Conservation (phyloP, 148 eudicot genomes). For the Camellia sinensis region DNA sequence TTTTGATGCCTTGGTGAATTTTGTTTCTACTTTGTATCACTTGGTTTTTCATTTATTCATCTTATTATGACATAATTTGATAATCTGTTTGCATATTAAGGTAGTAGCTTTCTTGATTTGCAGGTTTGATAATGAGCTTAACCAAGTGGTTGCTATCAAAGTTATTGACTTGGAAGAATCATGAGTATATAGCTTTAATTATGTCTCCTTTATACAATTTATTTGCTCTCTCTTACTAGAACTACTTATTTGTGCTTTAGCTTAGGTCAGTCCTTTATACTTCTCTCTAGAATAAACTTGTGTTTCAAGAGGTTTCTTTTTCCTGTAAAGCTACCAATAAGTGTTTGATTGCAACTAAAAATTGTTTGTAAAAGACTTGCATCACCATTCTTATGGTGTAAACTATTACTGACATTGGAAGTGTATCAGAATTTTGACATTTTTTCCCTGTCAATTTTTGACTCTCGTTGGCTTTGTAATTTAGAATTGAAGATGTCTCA, state of each 20-base stretch:
- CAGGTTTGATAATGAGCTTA: constrained; percentile 89
- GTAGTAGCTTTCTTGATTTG: constrained; percentile 24
- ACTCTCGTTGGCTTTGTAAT: no score
- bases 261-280: neutral
- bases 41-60: no score
- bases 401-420: neutral
- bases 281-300: neutral
- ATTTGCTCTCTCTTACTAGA: neutral
- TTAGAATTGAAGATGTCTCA: no score
- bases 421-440: no score
- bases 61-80: neutral
- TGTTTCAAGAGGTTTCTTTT: neutral
- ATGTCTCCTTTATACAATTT: neutral
- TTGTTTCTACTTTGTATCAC: no score
- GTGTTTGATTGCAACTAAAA: neutral
- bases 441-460: no score
- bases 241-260: neutral
- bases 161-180: constrained; percentile 96
- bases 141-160: constrained; percentile 90
- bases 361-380: neutral
- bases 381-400: neutral
- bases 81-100: constrained; percentile 6
- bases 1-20: no score
- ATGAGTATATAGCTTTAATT: constrained; percentile 47
- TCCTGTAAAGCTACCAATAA: neutral